Conservation (phyloP, 345 rosid genomes). For the Alliaria petiolata region DNA sequence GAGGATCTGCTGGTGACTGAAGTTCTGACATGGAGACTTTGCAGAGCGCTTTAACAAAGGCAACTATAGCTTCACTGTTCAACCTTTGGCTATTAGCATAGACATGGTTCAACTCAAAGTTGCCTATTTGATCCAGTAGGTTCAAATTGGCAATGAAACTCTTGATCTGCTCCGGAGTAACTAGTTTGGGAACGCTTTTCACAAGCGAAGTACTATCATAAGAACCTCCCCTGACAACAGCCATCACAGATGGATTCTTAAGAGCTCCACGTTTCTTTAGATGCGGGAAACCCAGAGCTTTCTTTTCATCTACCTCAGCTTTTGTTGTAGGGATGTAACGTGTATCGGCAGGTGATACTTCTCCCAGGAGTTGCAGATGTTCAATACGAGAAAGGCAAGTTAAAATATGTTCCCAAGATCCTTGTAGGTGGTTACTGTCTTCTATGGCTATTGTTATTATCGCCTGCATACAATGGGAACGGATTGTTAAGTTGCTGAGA, state of each 20-base stretch:
- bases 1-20: conserved; percentile 98
- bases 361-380: conserved; percentile 92
- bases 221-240: conserved; percentile 96
- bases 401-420: conserved; percentile 93
- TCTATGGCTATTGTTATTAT: conserved; percentile 91
- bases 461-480: conserved; percentile 47
- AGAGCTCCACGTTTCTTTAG: conserved; percentile 83
- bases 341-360: conserved; percentile 78
- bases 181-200: conserved; percentile 55
- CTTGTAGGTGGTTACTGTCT: conserved; percentile 93
- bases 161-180: conserved; percentile 77
- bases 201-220: conserved; percentile 85
- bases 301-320: conserved; percentile 71
- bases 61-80: conserved; percentile 91
- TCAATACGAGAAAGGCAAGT: conserved; percentile 97
- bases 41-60: conserved; percentile 90
- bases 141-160: conserved; percentile 81
- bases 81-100: conserved; percentile 95
- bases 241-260: conserved; percentile 91
- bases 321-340: conserved; percentile 49
- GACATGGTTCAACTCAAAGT: conserved; percentile 88
- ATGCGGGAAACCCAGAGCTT: conserved; percentile 53
- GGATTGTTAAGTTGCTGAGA: background rate
- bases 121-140: conserved; percentile 93
- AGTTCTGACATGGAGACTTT: conserved; percentile 90